phyloP scores from a whole-genome alignment of 139 green algal genomes.

The Chlorella sp. region DNA sequence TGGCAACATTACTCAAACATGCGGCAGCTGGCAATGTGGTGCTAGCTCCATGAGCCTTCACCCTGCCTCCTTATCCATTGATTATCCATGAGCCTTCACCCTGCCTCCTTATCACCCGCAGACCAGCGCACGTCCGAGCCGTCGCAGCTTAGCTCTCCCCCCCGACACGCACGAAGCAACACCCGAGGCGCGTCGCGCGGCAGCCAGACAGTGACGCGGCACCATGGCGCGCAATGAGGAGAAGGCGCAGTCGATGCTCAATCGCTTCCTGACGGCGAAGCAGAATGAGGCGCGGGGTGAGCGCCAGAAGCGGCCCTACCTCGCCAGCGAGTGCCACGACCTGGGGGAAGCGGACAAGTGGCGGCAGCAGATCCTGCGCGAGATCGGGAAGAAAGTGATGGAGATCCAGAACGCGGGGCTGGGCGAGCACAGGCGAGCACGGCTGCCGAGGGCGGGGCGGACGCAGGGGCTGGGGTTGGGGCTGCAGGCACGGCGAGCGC shows the following conservation, averaged over 20 bases:
- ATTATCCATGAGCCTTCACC: too few species aligned
- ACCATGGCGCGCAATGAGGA: conserved; percentile 97
- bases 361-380: conserved; percentile 93
- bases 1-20: too few species aligned
- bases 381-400: conserved; percentile 97
- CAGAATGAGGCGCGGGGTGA: conserved; percentile 52
- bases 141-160: too few species aligned
- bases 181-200: too few species aligned
- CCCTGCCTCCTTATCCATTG: too few species aligned
- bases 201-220: too few species aligned
- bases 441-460: not conserved
- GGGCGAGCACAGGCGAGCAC: conserved; percentile 85
- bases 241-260: conserved; percentile 98
- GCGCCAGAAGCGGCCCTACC: conserved; percentile 80
- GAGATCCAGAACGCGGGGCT: conserved; percentile 99
- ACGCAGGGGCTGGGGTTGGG: not conserved
- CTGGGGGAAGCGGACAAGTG: conserved; percentile 95
- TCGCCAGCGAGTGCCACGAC: conserved; percentile 91
- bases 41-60: too few species aligned
- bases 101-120: too few species aligned
- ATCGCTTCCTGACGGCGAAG: conserved; percentile 78
- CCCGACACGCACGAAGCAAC: too few species aligned
- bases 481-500: not conserved
- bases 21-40: too few species aligned
- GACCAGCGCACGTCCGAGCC: too few species aligned